A percentile compares a stretch with the other conserved stretches of the same genome.
phyloP scores from a whole-genome alignment of 2,329 filamentous ascomycete species.

The Diaporthe velutina region DNA sequence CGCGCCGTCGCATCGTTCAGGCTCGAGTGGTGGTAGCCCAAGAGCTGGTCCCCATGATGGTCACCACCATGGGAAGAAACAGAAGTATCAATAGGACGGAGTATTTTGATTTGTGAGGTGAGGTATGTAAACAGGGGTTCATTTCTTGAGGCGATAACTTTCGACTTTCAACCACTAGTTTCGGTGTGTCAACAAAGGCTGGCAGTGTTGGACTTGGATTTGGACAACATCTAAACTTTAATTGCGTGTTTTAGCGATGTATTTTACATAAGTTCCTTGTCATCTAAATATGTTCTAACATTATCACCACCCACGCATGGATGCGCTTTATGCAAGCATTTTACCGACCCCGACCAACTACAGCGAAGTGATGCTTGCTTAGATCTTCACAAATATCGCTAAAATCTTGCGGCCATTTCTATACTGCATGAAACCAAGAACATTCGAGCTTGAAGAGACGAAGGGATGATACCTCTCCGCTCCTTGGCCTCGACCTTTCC shows the following conservation, averaged over 20 bases:
- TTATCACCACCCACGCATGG: not conserved
- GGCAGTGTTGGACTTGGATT: not conserved
- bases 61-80: not conserved
- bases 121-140: no score
- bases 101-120: not conserved
- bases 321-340: not conserved
- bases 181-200: not conserved
- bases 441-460: not conserved
- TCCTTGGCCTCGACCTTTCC: not conserved
- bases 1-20: not conserved
- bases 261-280: not conserved
- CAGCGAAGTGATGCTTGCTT: not conserved
- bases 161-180: not conserved
- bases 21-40: not conserved
- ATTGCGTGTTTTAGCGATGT: not conserved
- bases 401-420: not conserved
- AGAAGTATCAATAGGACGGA: not conserved
- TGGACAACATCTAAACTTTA: not conserved
- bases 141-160: not conserved
- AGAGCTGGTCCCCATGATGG: not conserved
- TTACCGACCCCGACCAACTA: not conserved
- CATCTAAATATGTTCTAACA: not conserved
- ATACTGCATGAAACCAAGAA: not conserved
- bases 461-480: not conserved
- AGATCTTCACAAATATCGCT: accelerated